phyloP scores from a whole-genome alignment of 179 eudicot genomes.

The Camellia oleifera region DNA sequence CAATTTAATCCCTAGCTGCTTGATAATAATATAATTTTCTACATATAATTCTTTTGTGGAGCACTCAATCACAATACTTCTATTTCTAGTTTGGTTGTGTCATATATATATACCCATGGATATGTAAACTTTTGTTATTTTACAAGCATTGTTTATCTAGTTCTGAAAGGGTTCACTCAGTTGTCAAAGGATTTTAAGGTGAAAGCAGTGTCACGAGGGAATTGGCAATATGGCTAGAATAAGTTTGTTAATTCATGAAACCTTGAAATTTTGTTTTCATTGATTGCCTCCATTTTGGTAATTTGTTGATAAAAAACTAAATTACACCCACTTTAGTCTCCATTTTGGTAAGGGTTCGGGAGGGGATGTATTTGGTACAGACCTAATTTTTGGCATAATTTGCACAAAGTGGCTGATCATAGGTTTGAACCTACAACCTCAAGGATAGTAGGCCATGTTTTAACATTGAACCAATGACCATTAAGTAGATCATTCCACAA shows the following conservation, averaged over 20 bases:
- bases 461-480: too few species aligned
- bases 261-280: not conserved
- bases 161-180: not conserved
- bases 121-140: not conserved
- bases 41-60: too few species aligned
- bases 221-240: not conserved
- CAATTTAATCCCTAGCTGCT: too few species aligned
- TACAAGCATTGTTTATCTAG: not conserved
- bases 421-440: too few species aligned
- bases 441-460: too few species aligned
- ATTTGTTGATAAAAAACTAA: not conserved
- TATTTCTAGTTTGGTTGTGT: not conserved
- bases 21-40: too few species aligned
- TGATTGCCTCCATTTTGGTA: not conserved
- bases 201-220: not conserved
- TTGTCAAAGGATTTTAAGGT: not conserved
- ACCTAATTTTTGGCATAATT: too few species aligned
- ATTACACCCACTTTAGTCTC: too few species aligned
- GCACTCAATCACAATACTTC: too few species aligned
- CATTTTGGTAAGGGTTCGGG: too few species aligned
- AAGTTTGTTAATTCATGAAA: not conserved
- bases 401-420: too few species aligned
- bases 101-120: not conserved
- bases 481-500: not conserved
- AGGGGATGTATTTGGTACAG: too few species aligned